phyloP scores from a whole-genome alignment of 352 stramenopile genomes.

The Peronosclerospora sorghi region DNA sequence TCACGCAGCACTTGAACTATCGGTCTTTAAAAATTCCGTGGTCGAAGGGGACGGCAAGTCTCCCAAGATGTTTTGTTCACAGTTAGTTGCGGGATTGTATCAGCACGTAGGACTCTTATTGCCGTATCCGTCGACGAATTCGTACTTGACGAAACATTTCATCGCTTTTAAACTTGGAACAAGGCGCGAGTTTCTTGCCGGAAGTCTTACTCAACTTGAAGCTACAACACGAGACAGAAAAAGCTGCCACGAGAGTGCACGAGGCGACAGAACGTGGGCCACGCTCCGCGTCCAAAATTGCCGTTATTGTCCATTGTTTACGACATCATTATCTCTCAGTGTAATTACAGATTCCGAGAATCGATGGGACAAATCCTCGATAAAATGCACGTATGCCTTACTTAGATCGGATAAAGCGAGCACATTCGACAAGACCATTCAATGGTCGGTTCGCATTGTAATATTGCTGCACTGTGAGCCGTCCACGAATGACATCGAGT shows the following conservation, averaged over 20 bases:
- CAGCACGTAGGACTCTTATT: slow-evolving; percentile 68
- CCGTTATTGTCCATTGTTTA: slow-evolving; percentile 54
- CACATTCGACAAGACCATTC: slow-evolving; percentile 46
- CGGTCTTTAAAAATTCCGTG: slow-evolving; percentile 74
- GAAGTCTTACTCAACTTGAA: slow-evolving; percentile 51
- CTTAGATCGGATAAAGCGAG: slow-evolving; percentile 33
- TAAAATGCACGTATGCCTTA: slow-evolving; percentile 61
- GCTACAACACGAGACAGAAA: slow-evolving; percentile 23
- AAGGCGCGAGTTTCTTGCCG: slow-evolving; percentile 52
- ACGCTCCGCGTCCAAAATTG: slow-evolving; percentile 20
- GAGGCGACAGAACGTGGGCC: slow-evolving; percentile 27
- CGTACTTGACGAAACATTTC: slow-evolving; percentile 82
- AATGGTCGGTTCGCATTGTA: slow-evolving; percentile 24
- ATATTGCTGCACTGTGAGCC: slow-evolving; percentile 66
- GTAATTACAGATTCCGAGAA: slow-evolving; percentile 67
- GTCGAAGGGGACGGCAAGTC: slow-evolving; percentile 23
- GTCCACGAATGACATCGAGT: slow-evolving; percentile 64
- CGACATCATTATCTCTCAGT: slow-evolving; percentile 71
- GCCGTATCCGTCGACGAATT: slow-evolving; percentile 74
- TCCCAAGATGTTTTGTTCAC: slow-evolving; percentile 75
- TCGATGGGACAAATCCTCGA: slow-evolving; percentile 54
- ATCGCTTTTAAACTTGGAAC: slow-evolving; percentile 71
- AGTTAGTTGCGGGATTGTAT: slow-evolving; percentile 69
- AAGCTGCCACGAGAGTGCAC: slow-evolving; percentile 17
- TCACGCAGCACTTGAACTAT: slow-evolving; percentile 55